Evolutionary conservation across 2,329 filamentous ascomycete species (phyloP).

Genomic region (Aspergillus unguis): DNA sequence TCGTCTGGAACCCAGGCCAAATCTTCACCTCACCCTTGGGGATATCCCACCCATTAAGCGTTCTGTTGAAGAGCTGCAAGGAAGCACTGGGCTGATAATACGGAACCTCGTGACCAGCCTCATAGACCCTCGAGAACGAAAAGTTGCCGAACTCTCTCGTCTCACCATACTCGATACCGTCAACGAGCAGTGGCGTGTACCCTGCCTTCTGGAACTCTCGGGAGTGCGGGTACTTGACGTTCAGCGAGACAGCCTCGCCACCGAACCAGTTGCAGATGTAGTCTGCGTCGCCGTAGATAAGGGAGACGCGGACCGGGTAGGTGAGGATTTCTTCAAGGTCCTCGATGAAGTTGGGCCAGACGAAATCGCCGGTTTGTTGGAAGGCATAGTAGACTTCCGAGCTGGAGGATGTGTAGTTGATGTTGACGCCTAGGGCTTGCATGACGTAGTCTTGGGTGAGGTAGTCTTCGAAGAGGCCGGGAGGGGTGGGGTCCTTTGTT

Average conservation of each 20-base stretch:
- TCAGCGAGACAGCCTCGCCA: slow-evolving; percentile 69
- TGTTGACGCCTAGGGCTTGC: slow-evolving; percentile 58
- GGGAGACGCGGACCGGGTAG: slow-evolving; percentile 63
- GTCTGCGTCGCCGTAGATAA: slow-evolving; percentile 66
- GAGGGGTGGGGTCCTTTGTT: slow-evolving; percentile 59
- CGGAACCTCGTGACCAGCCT: slow-evolving; percentile 62
- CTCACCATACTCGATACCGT: slow-evolving; percentile 63
- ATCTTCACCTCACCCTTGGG: slow-evolving; percentile 48
- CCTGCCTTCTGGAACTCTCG: slow-evolving; percentile 63
- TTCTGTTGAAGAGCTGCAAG: slow-evolving; percentile 59
- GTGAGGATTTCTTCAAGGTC: slow-evolving; percentile 60
- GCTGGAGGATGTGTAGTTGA: slow-evolving; percentile 56
- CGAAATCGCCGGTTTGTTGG: slow-evolving; percentile 58
- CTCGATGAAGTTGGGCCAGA: slow-evolving; percentile 59
- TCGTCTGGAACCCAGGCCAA: slow-evolving; percentile 36
- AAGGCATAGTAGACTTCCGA: slow-evolving; percentile 46
- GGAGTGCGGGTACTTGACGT: slow-evolving; percentile 51
- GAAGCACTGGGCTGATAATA: slow-evolving; percentile 58
- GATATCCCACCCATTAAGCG: slow-evolving; percentile 55
- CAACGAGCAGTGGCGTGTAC: slow-evolving; percentile 69
- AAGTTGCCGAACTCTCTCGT: slow-evolving; percentile 76
- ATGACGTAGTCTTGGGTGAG: slow-evolving; percentile 60
- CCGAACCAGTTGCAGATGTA: slow-evolving; percentile 61
- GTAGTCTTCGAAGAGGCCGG: slow-evolving; percentile 60
- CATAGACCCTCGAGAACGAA: slow-evolving; percentile 64